Evolutionary conservation across 176 grass and related monocot genomes (phyloP).

Genomic region (Carex pumila): DNA sequence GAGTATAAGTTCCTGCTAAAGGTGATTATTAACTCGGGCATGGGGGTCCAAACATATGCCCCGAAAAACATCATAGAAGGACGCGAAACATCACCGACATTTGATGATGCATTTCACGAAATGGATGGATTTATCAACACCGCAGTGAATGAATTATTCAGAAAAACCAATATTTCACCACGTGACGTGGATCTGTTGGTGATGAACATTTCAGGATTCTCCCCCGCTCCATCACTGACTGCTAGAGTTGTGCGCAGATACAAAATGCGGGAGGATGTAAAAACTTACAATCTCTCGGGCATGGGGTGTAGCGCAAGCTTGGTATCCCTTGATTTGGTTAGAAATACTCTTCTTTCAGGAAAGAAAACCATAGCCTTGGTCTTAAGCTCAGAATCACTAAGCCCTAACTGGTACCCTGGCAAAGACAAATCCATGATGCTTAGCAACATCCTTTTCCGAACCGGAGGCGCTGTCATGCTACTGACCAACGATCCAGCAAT

Average conservation of each 20-base stretch:
- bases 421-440: conserved; percentile 60
- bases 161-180: conserved; percentile 32
- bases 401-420: conserved; percentile 58
- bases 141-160: conserved; percentile 47
- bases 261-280: conserved; percentile 47
- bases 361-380: conserved; percentile 34
- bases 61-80: conserved; percentile 13
- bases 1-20: conserved; percentile 22
- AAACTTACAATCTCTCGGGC: conserved; percentile 46
- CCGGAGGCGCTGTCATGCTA: conserved; percentile 48
- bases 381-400: conserved; percentile 62
- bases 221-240: conserved; percentile 45
- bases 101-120: conserved; percentile 28
- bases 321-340: conserved; percentile 44
- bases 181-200: conserved; percentile 41
- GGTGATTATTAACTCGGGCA: conserved; percentile 19
- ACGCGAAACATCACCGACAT: background rate
- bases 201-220: conserved; percentile 55
- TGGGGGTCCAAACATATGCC: conserved; percentile 13
- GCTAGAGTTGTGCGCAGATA: conserved; percentile 36
- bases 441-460: conserved; percentile 74
- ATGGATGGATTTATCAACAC: conserved; percentile 37
- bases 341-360: conserved; percentile 8
- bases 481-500: conserved; percentile 9
- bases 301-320: conserved; percentile 68